Base-by-base conservation (phyloP, 2,329 filamentous ascomycete species). In the Fusarium graminum region DNA sequence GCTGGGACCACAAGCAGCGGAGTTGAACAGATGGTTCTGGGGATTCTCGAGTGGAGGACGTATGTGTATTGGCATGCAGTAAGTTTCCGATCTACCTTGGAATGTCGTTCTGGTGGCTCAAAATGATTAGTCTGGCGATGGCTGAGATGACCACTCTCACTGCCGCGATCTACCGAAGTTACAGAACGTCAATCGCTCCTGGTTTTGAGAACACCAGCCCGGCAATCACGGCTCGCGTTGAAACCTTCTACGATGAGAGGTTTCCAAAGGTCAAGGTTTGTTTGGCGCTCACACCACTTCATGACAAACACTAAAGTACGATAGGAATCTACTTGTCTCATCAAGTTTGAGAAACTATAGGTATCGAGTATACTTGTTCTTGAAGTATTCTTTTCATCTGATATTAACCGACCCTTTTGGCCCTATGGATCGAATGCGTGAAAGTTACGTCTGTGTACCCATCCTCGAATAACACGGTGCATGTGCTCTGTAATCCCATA, bases 21-120 rank as follows among this genome's bases (percentile, higher is more conserved):
- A 72, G 34, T 11, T 71, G 12, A 72, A 72, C 12, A 45, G 66
- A 5, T 72, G 69, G 69, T 72, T 72, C 32, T 72, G 69, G 69
- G 69, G 59, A 2, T 72, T 72, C 44, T 72, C 69, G 0, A 72
- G 69, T 13, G 69, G 69, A 3, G 69, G 69, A 0, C 43, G 69
- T 4, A 72, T 72, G 69, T 72, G 69, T 2, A 65, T 72, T 29
- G 69, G 69, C n/a, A 58, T 72, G 57, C 69, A 72, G 69, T 72
- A 57, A 69, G 69, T 65, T 19, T 7, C 9, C 1, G 5, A 9
- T 2, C 2, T 2, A 1, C 7, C 10, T 11, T 11, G 14, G 7
- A 5, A 10, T n/a, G 7, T 2, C 13, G 19, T n/a, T 11, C 12
- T 2, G 2, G 5, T 8, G 10, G 1, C 19, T 32, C 7, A 45